These are phyloP conservation scores for Marsdenia floribunda DNA, from an alignment of 257 asterid species.

Conservation along the genomic window DNA sequence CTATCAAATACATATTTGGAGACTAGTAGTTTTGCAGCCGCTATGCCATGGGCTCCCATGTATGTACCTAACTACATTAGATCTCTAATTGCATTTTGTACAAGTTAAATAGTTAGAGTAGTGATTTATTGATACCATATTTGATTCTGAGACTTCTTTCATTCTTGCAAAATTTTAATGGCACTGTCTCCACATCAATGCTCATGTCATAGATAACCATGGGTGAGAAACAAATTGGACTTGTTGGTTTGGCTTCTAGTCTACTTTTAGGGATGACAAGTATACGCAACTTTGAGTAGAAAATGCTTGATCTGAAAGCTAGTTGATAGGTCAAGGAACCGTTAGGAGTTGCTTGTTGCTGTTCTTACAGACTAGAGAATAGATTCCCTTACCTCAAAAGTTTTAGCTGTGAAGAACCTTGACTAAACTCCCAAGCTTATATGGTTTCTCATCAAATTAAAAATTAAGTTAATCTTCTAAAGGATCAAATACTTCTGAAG, in stretches of 20 bases:
- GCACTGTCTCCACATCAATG: neutral
- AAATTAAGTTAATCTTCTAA: neutral
- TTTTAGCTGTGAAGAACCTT: neutral
- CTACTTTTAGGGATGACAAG: neutral
- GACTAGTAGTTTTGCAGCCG: constrained; percentile 75
- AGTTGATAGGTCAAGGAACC: neutral
- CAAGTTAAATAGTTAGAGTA: neutral
- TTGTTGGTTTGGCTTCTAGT: neutral
- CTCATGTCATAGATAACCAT: neutral
- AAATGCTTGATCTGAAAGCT: neutral
- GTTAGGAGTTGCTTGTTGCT: neutral
- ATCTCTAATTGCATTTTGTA: neutral
- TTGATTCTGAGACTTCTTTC: neutral
- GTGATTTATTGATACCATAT: neutral
- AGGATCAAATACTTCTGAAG: neutral
- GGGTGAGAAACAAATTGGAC: neutral
- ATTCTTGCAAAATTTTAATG: neutral
- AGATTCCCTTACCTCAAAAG: neutral
- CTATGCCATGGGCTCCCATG: constrained; percentile 99
- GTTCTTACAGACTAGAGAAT: neutral
- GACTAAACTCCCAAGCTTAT: neutral
- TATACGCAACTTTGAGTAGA: neutral
- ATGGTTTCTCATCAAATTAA: neutral
- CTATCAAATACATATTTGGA: constrained; percentile 92
- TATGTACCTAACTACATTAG: constrained; percentile 31